These are phyloP conservation scores for Cordyceps cateniannulata DNA, from an alignment of 2,329 filamentous ascomycete species.

Conservation along the genomic window DNA sequence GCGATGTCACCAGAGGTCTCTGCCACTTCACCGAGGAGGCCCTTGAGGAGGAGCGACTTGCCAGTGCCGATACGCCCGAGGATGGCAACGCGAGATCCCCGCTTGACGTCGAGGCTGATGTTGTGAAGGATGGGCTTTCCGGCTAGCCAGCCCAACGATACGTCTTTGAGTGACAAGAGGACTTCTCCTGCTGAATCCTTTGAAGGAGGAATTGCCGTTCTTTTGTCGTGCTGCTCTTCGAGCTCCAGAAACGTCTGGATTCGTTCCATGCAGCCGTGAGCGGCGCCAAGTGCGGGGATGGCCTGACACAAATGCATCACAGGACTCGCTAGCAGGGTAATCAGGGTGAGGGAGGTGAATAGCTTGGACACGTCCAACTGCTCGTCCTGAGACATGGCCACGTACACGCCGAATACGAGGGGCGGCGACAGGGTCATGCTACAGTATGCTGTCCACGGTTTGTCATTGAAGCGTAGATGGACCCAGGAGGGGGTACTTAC, in stretches of 20 bases:
- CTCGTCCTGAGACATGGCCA: not conserved
- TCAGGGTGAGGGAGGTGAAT: not conserved
- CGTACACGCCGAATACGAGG: not conserved
- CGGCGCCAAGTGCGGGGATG: not conserved
- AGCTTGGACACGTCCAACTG: not conserved
- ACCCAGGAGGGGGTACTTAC: not conserved
- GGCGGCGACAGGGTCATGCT: slow-evolving; percentile 3
- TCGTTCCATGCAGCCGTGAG: slow-evolving; percentile 2
- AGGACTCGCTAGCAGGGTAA: not conserved
- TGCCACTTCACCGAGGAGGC: not conserved
- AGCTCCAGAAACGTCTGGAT: not conserved
- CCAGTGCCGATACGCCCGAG: not conserved
- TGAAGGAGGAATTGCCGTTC: not conserved
- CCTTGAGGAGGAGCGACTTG: not conserved
- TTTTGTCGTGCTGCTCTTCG: not conserved
- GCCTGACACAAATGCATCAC: slow-evolving; percentile 3
- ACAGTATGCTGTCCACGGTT: not conserved
- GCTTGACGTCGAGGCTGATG: slow-evolving; percentile 2
- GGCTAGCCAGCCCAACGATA: not conserved
- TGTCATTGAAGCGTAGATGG: not conserved
- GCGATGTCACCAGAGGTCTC: not conserved
- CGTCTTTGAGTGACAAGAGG: not conserved
- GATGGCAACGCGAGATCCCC: not conserved
- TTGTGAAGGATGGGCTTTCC: not conserved
- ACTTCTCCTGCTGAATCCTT: not conserved